These are phyloP conservation scores for Hemisphaericaspora nanyangensis DNA, from an alignment of 805 yeast species.

Conservation along the genomic window DNA sequence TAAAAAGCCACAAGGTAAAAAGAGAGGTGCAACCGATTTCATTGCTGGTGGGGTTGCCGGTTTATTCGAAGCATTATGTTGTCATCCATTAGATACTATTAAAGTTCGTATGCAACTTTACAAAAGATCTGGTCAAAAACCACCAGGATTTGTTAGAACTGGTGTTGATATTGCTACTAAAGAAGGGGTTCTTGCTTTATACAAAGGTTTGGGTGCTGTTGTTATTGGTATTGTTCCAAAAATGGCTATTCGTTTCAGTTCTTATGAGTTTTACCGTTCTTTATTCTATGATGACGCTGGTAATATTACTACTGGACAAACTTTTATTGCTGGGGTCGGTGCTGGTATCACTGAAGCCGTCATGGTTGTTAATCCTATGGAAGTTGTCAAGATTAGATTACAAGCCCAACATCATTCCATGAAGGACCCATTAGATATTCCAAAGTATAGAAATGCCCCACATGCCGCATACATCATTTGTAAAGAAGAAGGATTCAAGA, in stretches of 20 bases:
- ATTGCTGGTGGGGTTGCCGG: constrained; percentile 98
- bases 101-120: constrained; percentile 96
- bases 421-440: constrained; percentile 75
- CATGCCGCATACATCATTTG: constrained; percentile 83
- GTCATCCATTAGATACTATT: constrained; percentile 97
- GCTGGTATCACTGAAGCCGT: constrained; percentile 98
- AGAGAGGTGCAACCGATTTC: constrained; percentile 54
- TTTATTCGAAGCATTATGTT: constrained; percentile 91
- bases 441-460: constrained; percentile 88
- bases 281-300: constrained; percentile 63
- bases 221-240: constrained; percentile 96
- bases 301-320: constrained; percentile 63
- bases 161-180: constrained; percentile 73
- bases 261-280: constrained; percentile 84
- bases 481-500: constrained; percentile 85
- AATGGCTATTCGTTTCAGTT: constrained; percentile 95
- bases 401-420: constrained; percentile 93
- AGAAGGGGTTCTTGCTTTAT: constrained; percentile 81
- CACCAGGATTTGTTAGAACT: constrained; percentile 83
- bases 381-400: constrained; percentile 91
- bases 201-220: constrained; percentile 96
- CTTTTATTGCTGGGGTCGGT: constrained; percentile 91
- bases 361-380: constrained; percentile 93
- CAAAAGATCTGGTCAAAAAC: constrained; percentile 64
- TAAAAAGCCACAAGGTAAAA: constrained; percentile 24